Base-by-base conservation (phyloP, 148 eudicot species). In the Amaranthus hypochondriacus region DNA sequence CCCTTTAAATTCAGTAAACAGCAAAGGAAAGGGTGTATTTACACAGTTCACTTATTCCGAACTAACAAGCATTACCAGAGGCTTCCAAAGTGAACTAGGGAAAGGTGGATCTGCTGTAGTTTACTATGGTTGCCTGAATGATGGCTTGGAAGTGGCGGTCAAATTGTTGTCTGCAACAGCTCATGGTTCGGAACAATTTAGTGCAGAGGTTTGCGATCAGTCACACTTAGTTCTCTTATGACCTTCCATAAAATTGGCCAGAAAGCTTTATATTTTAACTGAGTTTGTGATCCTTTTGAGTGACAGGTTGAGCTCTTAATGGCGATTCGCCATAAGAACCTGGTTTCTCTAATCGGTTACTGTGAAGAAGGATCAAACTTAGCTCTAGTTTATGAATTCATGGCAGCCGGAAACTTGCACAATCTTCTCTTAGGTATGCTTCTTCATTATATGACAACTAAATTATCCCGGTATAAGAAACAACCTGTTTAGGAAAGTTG, bases 351-450 rank as follows among this genome's bases (percentile, higher is more conserved):
- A 12, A 62, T 82, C 46, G 87, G 85, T 10, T 83, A 83, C 55
- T 86, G 89, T 71, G 75, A 76, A 72, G 86, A 83, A 66, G 78
- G 66, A 14, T 39, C 50, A 0, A 39, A 80, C 39, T 71, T 79
- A 68, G 87, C 82, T 5, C 77, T 86, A 9, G 75, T 86, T 7
- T 86, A 82, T 21, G 89, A 86, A 74, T 82, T 69, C 73, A 82
- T 86, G 87, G 82, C 80, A n/a, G 60, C 68, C 10, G 84, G 89
- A 11, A 54, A 78, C 74, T 70, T 86, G 50, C 65, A 70, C 12
- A 59, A 12, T 13, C 74, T 63, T 62, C 63, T 82, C 5, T 80
- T 76, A 75, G 85, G 87, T 84, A 60, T 2, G 10, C 4, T 0
- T 7, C 11, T 28, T 4, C 5, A 60, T 2, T 39, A 0, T 60